A percentile compares a stretch with the other conserved stretches of the same genome.
These are phyloP conservation scores for Jatropha podagrica DNA, from an alignment of 441 rosid species.

Conservation along the genomic window DNA sequence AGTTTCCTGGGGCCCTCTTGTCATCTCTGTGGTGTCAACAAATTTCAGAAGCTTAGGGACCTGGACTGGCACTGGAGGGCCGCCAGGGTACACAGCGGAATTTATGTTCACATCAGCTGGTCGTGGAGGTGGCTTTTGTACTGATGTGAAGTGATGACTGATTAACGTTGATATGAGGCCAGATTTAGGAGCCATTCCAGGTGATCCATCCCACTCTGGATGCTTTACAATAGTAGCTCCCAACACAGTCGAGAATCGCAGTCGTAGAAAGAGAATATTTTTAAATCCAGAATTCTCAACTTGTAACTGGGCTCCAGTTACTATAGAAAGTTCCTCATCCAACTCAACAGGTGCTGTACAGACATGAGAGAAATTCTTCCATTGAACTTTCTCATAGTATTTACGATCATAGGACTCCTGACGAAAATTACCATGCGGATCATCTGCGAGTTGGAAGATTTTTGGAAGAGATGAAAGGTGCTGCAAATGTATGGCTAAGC, in stretches of 20 bases:
- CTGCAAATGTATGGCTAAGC: constrained; percentile 84
- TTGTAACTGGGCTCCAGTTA: constrained; percentile 86
- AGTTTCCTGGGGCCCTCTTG: constrained; percentile 87
- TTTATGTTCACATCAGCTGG: constrained; percentile 92
- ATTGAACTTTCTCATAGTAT: constrained; percentile 86
- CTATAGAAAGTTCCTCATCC: constrained; percentile 72
- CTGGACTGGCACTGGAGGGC: constrained; percentile 91
- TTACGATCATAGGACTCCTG: constrained; percentile 61
- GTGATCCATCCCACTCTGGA: constrained; percentile 92
- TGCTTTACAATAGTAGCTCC: constrained; percentile 62
- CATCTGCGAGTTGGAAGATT: constrained; percentile 71
- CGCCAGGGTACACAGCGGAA: constrained; percentile 89
- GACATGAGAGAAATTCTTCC: constrained; percentile 92
- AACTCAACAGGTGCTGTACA: constrained; percentile 90
- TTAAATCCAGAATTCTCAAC: constrained; percentile 87
- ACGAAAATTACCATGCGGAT: constrained; percentile 48
- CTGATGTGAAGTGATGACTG: constrained; percentile 51
- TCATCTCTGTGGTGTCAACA: constrained; percentile 91
- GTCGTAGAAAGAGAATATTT: constrained; percentile 77
- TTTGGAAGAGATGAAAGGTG: constrained; percentile 98
- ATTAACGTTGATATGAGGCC: constrained; percentile 47
- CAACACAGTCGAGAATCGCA: constrained; percentile 61
- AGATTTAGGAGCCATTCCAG: constrained; percentile 67
- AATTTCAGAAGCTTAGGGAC: constrained; percentile 86
- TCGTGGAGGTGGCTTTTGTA: constrained; percentile 62